Percentiles rank a stretch among this genome's conserved stretches.
These are phyloP conservation scores for Hippophae tibetana DNA, from an alignment of 306 rosid species.

Conservation along the genomic window DNA sequence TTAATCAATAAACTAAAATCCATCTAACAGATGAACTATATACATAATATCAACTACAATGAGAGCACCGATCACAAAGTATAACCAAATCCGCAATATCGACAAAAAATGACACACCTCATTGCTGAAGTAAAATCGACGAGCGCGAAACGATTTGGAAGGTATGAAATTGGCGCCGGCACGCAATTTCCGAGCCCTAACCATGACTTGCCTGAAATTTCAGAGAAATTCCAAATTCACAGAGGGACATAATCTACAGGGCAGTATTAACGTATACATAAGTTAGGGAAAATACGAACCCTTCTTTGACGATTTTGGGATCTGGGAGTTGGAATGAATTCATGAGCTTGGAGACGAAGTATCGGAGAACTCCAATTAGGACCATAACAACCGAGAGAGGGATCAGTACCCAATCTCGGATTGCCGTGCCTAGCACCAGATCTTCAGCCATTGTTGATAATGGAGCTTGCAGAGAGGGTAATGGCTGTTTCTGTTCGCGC, in stretches of 20 bases:
- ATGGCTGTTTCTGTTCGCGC: too few species aligned
- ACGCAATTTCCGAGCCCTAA: slow-evolving; percentile 95
- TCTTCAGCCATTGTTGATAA: slow-evolving; percentile 68
- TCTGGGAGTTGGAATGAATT: slow-evolving; percentile 80
- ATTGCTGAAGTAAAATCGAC: slow-evolving; percentile 65
- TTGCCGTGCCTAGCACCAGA: slow-evolving; percentile 92
- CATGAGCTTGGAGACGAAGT: slow-evolving; percentile 91
- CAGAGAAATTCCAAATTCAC: neutral
- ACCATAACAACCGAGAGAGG: slow-evolving; percentile 99
- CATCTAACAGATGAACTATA: neutral
- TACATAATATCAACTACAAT: neutral
- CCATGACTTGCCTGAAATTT: slow-evolving; percentile 61
- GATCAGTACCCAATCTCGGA: slow-evolving; percentile 97
- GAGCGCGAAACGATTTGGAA: slow-evolving; percentile 75
- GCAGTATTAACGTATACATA: neutral
- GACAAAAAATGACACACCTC: slow-evolving; percentile 43
- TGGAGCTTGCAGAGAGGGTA: too few species aligned
- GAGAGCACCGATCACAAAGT: neutral
- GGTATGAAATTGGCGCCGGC: slow-evolving; percentile 81
- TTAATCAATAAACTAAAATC: neutral
- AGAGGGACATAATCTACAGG: neutral
- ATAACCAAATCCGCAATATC: neutral
- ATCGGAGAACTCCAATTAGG: slow-evolving; percentile 89
- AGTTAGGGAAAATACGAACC: slow-evolving; percentile 32
- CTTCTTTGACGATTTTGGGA: slow-evolving; percentile 82